Conservation (phyloP, 73 alveolate genomes). For the Blepharisma stoltei region DNA sequence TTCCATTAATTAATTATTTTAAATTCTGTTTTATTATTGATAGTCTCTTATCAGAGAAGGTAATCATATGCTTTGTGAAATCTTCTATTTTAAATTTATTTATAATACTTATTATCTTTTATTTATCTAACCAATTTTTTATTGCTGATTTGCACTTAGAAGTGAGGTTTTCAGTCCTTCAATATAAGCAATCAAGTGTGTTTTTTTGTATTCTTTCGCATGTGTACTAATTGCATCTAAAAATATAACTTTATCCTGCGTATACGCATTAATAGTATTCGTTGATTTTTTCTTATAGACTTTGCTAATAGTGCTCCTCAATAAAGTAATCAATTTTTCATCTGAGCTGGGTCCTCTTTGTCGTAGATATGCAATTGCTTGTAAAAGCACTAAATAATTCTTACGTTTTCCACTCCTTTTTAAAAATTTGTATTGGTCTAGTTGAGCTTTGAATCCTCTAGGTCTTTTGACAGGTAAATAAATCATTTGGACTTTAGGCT, state of each 20-base stretch:
- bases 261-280: slow-evolving; percentile 8
- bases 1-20: too few relatives aligned
- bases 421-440: background rate
- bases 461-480: slow-evolving; percentile 16
- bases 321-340: slow-evolving; percentile 1
- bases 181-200: background rate
- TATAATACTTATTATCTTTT: too few relatives aligned
- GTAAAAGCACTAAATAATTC: slow-evolving; percentile 1
- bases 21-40: too few relatives aligned
- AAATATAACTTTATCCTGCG: background rate
- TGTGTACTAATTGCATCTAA: slow-evolving; percentile 3
- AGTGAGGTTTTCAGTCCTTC: background rate
- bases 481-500: slow-evolving; percentile 9
- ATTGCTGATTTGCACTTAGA: too few relatives aligned
- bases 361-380: slow-evolving; percentile 1
- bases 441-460: slow-evolving; percentile 23
- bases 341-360: slow-evolving; percentile 11
- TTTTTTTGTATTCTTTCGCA: background rate
- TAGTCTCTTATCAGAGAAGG: too few relatives aligned
- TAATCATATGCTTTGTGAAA: too few relatives aligned
- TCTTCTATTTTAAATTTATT: too few relatives aligned
- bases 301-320: slow-evolving; percentile 12
- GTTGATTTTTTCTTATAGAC: background rate
- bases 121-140: too few relatives aligned
- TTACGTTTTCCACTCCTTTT: slow-evolving; percentile 23